phyloP scores from a whole-genome alignment of 129 eudicot species.

The Rutidosis leptorrhynchoides region DNA sequence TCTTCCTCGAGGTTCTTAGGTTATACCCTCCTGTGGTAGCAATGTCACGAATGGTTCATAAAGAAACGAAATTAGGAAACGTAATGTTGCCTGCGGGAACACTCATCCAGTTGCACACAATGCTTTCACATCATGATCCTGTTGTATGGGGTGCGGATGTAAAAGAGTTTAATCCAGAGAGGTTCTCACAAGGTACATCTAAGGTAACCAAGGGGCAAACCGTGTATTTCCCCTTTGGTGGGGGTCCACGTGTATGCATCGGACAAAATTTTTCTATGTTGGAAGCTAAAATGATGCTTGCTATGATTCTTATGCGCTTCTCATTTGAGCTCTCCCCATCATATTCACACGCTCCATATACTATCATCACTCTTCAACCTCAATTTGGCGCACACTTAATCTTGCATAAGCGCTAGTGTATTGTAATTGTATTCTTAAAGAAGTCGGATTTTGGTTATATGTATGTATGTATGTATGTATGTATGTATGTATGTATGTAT shows the following conservation, averaged over 20 bases:
- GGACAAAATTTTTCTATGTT: no score
- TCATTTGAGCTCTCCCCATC: no score
- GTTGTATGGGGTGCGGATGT: conserved; percentile 42
- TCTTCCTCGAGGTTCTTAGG: conserved; percentile 40
- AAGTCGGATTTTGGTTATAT: no score
- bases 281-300: no score
- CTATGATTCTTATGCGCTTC: no score
- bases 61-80: conserved; percentile 18
- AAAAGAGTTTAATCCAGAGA: conserved; percentile 39
- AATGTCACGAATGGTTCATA: conserved; percentile 4
- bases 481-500: no score
- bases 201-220: conserved; percentile 20
- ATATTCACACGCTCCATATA: no score
- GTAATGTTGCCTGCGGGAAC: conserved; percentile 24
- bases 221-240: conserved; percentile 35
- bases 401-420: conserved; percentile 2
- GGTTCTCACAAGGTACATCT: conserved; percentile 37
- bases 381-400: no score
- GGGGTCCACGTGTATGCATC: conserved; percentile 39
- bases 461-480: no score
- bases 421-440: neutral
- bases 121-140: conserved; percentile 32
- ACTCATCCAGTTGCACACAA: conserved; percentile 14
- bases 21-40: conserved; percentile 33
- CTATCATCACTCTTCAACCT: no score